phyloP scores from a whole-genome alignment of 768 basidiomycete genomes.

The Boletus barrowsii region DNA sequence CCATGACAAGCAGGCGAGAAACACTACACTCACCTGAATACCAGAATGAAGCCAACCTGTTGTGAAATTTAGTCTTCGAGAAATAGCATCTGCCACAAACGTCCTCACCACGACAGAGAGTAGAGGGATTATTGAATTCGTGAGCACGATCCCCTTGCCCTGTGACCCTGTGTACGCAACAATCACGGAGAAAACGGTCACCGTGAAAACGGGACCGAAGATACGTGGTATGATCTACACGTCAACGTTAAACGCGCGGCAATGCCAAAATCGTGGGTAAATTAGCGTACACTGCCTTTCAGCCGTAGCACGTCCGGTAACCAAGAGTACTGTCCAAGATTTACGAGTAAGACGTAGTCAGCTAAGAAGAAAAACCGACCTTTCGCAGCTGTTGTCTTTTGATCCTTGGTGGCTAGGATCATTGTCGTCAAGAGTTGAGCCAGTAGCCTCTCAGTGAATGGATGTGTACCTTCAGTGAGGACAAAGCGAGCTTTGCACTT shows the following conservation, averaged over 20 bases:
- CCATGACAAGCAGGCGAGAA: not conserved
- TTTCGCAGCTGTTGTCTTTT: constrained; percentile 54
- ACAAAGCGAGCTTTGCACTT: constrained; percentile 13
- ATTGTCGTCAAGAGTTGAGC: not conserved
- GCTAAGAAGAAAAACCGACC: constrained; percentile 26
- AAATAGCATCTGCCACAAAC: not conserved
- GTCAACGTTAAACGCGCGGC: constrained; percentile 6
- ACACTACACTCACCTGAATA: constrained; percentile 60
- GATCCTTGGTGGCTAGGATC: constrained; percentile 39
- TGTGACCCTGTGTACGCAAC: constrained; percentile 57
- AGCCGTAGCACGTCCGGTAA: constrained; percentile 82
- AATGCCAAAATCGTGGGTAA: not conserved
- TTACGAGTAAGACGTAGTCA: not conserved
- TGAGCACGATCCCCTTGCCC: constrained; percentile 60
- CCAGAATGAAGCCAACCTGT: constrained; percentile 84
- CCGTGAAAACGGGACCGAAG: constrained; percentile 78
- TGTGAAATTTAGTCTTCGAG: not conserved
- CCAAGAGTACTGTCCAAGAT: constrained; percentile 69
- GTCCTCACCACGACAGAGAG: constrained; percentile 84
- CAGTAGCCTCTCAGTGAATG: not conserved
- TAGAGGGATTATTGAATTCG: constrained; percentile 84
- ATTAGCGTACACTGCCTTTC: constrained; percentile 69
- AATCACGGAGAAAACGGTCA: constrained; percentile 67
- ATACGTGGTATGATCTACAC: constrained; percentile 66
- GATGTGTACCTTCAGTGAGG: constrained; percentile 27